Evolutionary conservation across 768 basidiomycete species (phyloP).

Genomic region (Tylopilus felleus): DNA sequence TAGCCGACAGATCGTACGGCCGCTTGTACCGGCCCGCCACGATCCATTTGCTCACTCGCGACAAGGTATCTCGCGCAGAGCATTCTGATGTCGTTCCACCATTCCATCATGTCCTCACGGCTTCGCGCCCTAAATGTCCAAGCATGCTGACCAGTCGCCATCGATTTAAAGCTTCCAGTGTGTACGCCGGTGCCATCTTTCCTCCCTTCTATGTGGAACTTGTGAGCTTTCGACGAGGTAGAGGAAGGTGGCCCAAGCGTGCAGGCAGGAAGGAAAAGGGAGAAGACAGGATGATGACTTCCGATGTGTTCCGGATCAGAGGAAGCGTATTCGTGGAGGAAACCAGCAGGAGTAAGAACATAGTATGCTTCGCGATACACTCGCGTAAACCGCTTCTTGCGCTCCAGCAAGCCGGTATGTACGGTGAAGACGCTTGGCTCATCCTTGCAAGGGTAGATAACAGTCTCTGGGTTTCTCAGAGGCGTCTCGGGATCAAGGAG

Average conservation of each 20-base stretch:
- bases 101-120: slow-evolving; percentile 99
- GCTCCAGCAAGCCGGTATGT: slow-evolving; percentile 86
- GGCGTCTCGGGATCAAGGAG: slow-evolving; percentile 97
- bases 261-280: slow-evolving; percentile 90
- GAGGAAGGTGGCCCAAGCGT: slow-evolving; percentile 90
- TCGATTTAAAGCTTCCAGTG: slow-evolving; percentile 50
- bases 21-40: slow-evolving; percentile 87
- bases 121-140: slow-evolving; percentile 90
- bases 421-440: slow-evolving; percentile 83
- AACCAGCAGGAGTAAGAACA: slow-evolving; percentile 93
- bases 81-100: slow-evolving; percentile 99
- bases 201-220: slow-evolving; percentile 95
- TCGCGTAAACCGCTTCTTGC: slow-evolving; percentile 94
- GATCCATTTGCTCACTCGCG: slow-evolving; percentile 89
- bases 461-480: slow-evolving; percentile 68
- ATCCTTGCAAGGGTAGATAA: slow-evolving; percentile 87
- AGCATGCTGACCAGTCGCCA: slow-evolving; percentile 48
- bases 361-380: slow-evolving; percentile 83
- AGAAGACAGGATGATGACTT: slow-evolving; percentile 66
- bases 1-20: slow-evolving; percentile 91
- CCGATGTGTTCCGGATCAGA: slow-evolving; percentile 61
- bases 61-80: slow-evolving; percentile 91
- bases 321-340: slow-evolving; percentile 86
- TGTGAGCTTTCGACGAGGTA: slow-evolving; percentile 69
- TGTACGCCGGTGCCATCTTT: slow-evolving; percentile 73